Evolutionary conservation across 208 protist species (phyloP).

Genomic region (Leptomonas pyrrhocoris): DNA sequence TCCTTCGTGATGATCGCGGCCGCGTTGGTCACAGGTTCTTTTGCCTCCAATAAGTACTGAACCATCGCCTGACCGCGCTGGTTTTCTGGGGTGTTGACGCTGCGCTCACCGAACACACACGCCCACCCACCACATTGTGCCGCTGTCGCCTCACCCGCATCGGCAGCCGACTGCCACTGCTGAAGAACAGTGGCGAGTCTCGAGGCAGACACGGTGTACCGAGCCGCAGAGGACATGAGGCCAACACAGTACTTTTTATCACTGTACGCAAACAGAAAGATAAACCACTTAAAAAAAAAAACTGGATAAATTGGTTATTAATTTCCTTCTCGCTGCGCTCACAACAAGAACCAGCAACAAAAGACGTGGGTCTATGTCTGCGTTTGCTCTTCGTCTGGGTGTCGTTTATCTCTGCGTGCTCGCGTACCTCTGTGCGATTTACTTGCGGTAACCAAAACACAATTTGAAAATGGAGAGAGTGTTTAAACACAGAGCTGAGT

Average conservation of each 20-base stretch:
- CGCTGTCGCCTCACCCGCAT: slow-evolving; percentile 29
- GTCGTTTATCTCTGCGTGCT: too few species aligned
- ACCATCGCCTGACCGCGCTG: slow-evolving; percentile 80
- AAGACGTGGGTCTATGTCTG: too few species aligned
- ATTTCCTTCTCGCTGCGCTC: neutral
- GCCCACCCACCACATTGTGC: slow-evolving; percentile 48
- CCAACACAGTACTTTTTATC: neutral
- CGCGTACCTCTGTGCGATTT: too few species aligned
- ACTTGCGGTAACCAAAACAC: too few species aligned
- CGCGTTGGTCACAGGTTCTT: slow-evolving; percentile 47
- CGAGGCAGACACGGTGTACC: slow-evolving; percentile 44
- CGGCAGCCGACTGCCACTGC: slow-evolving; percentile 40
- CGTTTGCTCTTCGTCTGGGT: too few species aligned
- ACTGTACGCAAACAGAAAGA: neutral
- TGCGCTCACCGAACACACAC: slow-evolving; percentile 67
- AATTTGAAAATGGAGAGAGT: too few species aligned
- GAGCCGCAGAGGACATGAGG: slow-evolving; percentile 9
- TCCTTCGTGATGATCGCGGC: slow-evolving; percentile 51
- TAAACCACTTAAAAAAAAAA: too few species aligned
- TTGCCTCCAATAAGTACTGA: slow-evolving; percentile 78
- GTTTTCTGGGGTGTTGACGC: slow-evolving; percentile 75
- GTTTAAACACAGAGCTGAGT: too few species aligned
- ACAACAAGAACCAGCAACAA: too few species aligned
- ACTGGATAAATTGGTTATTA: neutral
- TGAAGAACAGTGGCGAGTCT: slow-evolving; percentile 47